Evolutionary conservation across 257 asterid genomes (phyloP).

Genomic region (Penstemon eatonii): DNA sequence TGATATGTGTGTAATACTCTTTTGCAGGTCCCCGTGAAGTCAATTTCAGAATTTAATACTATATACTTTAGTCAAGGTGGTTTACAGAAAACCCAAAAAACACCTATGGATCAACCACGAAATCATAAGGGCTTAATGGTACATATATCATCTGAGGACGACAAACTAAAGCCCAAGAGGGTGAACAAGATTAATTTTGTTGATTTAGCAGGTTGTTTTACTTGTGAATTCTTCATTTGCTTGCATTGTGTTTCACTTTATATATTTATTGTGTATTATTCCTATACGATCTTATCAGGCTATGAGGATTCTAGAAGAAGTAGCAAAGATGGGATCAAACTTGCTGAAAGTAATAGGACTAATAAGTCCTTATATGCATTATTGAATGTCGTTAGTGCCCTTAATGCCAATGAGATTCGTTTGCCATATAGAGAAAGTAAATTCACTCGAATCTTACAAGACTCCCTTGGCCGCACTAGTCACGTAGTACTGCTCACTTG

Average conservation of each 20-base stretch:
- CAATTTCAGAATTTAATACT: constrained; percentile 48
- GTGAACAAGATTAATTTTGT: constrained; percentile 70
- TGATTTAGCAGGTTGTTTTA: constrained; percentile 74
- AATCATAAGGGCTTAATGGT: constrained; percentile 69
- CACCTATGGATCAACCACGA: constrained; percentile 41
- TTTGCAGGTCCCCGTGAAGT: constrained; percentile 55
- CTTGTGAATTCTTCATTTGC: neutral
- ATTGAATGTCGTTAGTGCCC: constrained; percentile 67
- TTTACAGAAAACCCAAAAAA: constrained; percentile 40
- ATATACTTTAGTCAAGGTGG: constrained; percentile 35
- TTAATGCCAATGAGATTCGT: constrained; percentile 52
- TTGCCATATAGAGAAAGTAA: constrained; percentile 86
- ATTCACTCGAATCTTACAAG: constrained; percentile 78
- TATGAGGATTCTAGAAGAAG: constrained; percentile 72
- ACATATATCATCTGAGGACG: constrained; percentile 46
- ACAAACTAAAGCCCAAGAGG: constrained; percentile 35
- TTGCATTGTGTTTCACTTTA: neutral
- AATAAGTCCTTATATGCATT: constrained; percentile 62
- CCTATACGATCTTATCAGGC: constrained; percentile 40
- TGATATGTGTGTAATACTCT: constrained; percentile 9
- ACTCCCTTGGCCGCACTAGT: constrained; percentile 69
- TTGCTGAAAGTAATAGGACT: constrained; percentile 52
- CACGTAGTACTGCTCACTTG: constrained; percentile 64
- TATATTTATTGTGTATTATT: neutral
- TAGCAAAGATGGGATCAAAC: constrained; percentile 50